Evolutionary conservation across 2,329 filamentous ascomycete genomes (phyloP), one percentile per base, ranked within the genome.

Genomic region (Balansia obtecta): DNA sequence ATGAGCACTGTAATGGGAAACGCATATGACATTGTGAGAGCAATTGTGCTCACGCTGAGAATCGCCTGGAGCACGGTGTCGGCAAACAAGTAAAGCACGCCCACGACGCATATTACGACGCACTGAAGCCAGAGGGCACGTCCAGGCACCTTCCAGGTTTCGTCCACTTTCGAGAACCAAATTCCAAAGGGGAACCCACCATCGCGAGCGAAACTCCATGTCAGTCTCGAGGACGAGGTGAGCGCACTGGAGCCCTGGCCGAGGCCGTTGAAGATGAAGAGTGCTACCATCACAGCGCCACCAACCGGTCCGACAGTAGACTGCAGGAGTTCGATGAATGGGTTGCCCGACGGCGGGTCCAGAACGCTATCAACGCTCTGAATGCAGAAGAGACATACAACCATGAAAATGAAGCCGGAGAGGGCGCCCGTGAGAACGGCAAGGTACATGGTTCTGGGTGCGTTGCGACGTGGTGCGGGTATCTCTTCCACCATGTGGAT

Each of bases 401-500:
- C 60, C 71, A 76, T 74, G 60, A 77, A 76, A 43, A 76, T 61
- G 50, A 74, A 68, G 16, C 74, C 74, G 0, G 71, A 72, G 22
- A 71, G 45, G n/a, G 72, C 71, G 34, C 73, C 70, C n/a, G 68
- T 67, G 0, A 70, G 53, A 1, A 79, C 72, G 0, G 75, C 71
- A 16, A 78, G 66, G 65, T 70, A 77, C 54, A 79, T 77, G 3
- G 74, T 69, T 15, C 65, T 65, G 0, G 76, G 76, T 0, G 71
- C 72, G 50, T 76, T 77, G 37, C 63, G 70, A 32, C 74, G 63
- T 1, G 76, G 75, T 4, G 67, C 62, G 1, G 76, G 75, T 1
- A 79, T 75, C 56, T 79, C 76, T 54, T 80, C 76, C 2, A 76
- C 72, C 66, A 80, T 71, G 58, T 80, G 77, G 38, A 79, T 77